A percentile compares a stretch with the other conserved stretches of the same genome.
Evolutionary conservation across 768 basidiomycete genomes (phyloP).

Genomic region (Gautieria morchelliformis): DNA sequence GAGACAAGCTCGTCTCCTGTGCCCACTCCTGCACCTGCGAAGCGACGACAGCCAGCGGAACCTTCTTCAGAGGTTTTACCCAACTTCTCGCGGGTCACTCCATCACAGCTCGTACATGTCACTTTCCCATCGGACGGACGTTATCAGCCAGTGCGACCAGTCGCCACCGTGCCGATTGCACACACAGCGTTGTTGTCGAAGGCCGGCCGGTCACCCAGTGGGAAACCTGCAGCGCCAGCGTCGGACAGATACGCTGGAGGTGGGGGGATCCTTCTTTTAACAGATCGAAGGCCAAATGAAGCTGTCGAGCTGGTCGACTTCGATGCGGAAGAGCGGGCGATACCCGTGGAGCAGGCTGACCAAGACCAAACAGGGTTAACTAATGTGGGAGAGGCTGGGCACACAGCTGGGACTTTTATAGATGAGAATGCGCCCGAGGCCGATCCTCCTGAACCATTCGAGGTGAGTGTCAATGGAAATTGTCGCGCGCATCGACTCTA

Average conservation of each 20-base stretch:
- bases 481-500: constrained; percentile 12
- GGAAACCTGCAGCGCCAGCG: constrained; percentile 15
- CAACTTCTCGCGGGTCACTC: constrained; percentile 90
- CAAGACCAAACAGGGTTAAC: constrained; percentile 19
- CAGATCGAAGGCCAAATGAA: constrained; percentile 62
- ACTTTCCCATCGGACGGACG: constrained; percentile 70
- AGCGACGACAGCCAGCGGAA: constrained; percentile 44
- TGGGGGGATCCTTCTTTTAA: constrained; percentile 79
- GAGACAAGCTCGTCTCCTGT: constrained; percentile 20
- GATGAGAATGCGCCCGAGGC: constrained; percentile 66
- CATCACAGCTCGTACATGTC: constrained; percentile 78
- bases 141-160: constrained; percentile 82
- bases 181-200: constrained; percentile 11
- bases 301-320: constrained; percentile 67
- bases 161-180: constrained; percentile 35
- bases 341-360: constrained; percentile 15
- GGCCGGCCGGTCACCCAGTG: neutral
- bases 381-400: constrained; percentile 20
- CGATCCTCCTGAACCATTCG: constrained; percentile 70
- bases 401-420: constrained; percentile 44
- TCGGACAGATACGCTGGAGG: constrained; percentile 67
- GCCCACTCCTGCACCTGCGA: constrained; percentile 26
- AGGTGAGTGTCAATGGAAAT: constrained; percentile 41
- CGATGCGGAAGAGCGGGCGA: constrained; percentile 31
- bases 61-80: constrained; percentile 63